phyloP scores from a whole-genome alignment of 2,329 filamentous ascomycete genomes.

The Botrytis hyacinthi region DNA sequence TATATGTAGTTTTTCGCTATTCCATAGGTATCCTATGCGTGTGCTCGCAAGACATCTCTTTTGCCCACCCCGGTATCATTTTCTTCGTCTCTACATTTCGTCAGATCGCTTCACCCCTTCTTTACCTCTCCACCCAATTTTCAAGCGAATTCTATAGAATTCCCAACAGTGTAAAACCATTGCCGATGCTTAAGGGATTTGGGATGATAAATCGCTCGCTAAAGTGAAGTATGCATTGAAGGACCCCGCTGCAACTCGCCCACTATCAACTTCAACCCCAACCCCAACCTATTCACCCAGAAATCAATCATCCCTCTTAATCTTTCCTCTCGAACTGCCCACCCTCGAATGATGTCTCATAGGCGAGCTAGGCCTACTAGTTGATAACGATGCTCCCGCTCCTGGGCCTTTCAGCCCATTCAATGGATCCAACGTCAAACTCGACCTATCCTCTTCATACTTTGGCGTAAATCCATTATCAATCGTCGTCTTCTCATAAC shows the following conservation, averaged over 20 bases:
- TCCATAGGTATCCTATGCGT: conserved; percentile 2
- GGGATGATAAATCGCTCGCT: neutral
- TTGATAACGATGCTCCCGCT: conserved; percentile 41
- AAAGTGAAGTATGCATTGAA: neutral
- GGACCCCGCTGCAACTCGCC: neutral
- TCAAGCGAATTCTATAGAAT: neutral
- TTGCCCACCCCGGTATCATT: conserved; percentile 13
- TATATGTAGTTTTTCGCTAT: conserved; percentile 9
- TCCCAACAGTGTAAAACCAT: neutral
- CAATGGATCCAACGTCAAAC: conserved; percentile 36
- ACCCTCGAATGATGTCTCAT: conserved; percentile 44
- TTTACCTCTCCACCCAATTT: neutral
- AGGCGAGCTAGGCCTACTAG: conserved; percentile 52
- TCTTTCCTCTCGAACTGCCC: conserved; percentile 41
- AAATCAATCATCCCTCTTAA: conserved; percentile 41
- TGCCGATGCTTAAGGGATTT: neutral
- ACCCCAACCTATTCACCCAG: neutral
- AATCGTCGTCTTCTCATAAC: conserved; percentile 65
- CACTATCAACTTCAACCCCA: neutral
- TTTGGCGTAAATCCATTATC: conserved; percentile 38
- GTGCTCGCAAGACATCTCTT: conserved; percentile 14
- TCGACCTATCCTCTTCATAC: conserved; percentile 35
- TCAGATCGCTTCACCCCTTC: neutral
- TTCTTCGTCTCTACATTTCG: neutral
- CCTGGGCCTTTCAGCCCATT: conserved; percentile 44